phyloP scores from a whole-genome alignment of 306 rosid species.

The Prosopis cineraria region DNA sequence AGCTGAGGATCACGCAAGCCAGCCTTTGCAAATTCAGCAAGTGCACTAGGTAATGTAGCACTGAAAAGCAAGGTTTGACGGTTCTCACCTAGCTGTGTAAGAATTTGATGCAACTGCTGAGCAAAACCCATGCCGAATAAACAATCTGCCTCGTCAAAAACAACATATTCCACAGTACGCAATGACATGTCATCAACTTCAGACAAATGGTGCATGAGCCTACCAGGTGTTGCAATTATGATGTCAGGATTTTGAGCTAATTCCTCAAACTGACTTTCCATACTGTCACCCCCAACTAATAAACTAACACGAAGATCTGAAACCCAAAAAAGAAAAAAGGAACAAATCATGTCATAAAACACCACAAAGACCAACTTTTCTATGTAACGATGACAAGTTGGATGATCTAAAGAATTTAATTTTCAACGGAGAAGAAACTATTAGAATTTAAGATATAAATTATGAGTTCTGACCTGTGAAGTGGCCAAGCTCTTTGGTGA shows the following conservation, averaged over 20 bases:
- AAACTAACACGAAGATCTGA: constrained; percentile 83
- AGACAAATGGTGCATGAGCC: constrained; percentile 92
- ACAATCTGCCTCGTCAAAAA: constrained; percentile 89
- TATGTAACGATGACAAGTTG: not conserved
- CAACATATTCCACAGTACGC: constrained; percentile 86
- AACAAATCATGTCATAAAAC: not conserved
- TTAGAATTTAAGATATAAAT: not conserved
- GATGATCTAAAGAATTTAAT: not conserved
- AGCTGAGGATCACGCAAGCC: constrained; percentile 92
- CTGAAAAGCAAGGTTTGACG: constrained; percentile 93
- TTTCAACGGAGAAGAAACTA: not conserved
- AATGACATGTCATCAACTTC: constrained; percentile 89
- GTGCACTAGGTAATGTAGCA: constrained; percentile 90
- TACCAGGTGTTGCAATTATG: constrained; percentile 93
- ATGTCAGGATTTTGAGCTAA: constrained; percentile 81
- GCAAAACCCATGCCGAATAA: constrained; percentile 90
- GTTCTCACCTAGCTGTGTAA: constrained; percentile 75
- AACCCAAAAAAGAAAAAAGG: not conserved
- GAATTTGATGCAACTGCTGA: constrained; percentile 84
- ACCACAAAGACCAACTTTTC: not conserved
- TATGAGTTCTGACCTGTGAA: constrained; percentile 56
- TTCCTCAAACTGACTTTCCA: constrained; percentile 91
- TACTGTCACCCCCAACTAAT: constrained; percentile 97
- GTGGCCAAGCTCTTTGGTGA: constrained; percentile 74
- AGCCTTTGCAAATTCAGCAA: constrained; percentile 97